Evolutionary conservation across 2,329 filamentous ascomycete species (phyloP), one percentile per base, ranked within the genome.

Genomic region (Diaporthe sp.): DNA sequence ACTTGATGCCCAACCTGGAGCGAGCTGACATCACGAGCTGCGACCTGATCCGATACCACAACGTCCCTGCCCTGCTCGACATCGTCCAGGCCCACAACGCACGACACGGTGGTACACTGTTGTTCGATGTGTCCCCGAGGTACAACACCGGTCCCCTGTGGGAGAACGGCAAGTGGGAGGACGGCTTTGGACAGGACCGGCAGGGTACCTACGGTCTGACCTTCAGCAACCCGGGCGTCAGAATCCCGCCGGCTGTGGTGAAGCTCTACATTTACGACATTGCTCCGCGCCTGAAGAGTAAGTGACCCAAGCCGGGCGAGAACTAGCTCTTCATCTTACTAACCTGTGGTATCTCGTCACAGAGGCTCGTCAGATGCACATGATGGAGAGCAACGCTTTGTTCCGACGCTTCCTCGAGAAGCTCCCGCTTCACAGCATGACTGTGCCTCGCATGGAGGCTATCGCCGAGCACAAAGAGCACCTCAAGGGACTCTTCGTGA

Each of bases 171-270:
- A 50, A n/a, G 22, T 22, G 44, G 10, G 10, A 13, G 44, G 22
- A n/a, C n/a, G 44, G 44, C 47, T 7, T 50, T 4, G 10, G 25
- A 15, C n/a, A 35, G 2, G 56, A 42, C 39, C 68, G 61, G 1
- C 59, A 75, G 72, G 74, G 74, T 22, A 69, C 68, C 10, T 75
- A 58, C 25, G 74, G 74, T 9, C n/a, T 75, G 22, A 72, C 74
- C 6, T 69, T 27, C 19, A 56, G 10, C 19, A 65, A 74, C 17
- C 61, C 72, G 10, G 74, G 74, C 1, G 30, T 69, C 61, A 73
- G 69, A 5, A 71, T 74, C n/a, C 44, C 58, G 6, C 44, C 71
- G n/a, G 74, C 74, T 15, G 30, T 74, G 32, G 35, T n/a, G 17
- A 69, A 65, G 22, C 25, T 42, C 10, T 50, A 65, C 22, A 68